These are phyloP conservation scores for Colletotrichum zoysiae DNA, from an alignment of 2,329 filamentous ascomycete genomes.

Conservation along the genomic window DNA sequence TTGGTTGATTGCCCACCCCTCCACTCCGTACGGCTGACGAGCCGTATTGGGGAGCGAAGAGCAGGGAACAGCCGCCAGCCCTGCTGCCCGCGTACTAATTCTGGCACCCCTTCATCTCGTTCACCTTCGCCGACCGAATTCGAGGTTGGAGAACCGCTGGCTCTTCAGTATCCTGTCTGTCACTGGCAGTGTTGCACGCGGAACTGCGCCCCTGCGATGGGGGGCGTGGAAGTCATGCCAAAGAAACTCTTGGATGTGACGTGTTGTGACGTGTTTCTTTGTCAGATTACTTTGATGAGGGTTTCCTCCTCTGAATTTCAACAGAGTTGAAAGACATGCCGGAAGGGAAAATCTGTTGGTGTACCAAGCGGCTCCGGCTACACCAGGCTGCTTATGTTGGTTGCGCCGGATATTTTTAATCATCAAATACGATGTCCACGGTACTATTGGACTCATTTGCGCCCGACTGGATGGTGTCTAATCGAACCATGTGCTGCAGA, in stretches of 20 bases:
- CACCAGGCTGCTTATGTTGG: neutral
- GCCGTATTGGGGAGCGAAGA: neutral
- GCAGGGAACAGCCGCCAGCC: conserved; percentile 17
- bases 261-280: neutral
- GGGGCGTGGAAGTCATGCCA: neutral
- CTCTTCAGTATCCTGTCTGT: neutral
- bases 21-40: neutral
- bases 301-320: neutral
- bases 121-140: neutral
- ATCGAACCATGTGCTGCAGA: neutral
- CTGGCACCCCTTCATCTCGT: conserved; percentile 29
- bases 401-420: neutral
- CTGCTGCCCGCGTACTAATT: conserved; percentile 10
- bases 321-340: neutral
- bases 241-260: neutral
- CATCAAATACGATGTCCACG: neutral
- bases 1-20: neutral
- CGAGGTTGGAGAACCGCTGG: neutral
- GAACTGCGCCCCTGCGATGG: conserved; percentile 20
- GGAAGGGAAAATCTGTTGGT: neutral
- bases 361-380: neutral
- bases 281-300: no score
- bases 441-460: neutral
- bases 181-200: neutral
- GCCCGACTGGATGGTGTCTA: neutral